Conservation (phyloP, 2,329 filamentous ascomycete species). For the Tolypocladium inflatum region DNA sequence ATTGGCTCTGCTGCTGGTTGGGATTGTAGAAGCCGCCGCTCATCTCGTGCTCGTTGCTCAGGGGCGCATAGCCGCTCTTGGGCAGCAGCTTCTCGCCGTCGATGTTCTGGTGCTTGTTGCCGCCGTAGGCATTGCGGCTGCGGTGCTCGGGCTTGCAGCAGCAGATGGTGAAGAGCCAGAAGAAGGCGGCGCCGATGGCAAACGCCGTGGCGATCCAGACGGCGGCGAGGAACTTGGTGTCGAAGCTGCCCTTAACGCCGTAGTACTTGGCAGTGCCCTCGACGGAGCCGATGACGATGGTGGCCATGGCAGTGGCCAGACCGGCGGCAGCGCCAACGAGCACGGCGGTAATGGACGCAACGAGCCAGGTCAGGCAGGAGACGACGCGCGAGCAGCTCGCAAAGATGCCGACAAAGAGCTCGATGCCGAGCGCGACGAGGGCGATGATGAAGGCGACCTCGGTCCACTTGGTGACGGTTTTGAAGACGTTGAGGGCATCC, state of each 20-base stretch:
- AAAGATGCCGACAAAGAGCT: slow-evolving; percentile 71
- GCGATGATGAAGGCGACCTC: slow-evolving; percentile 72
- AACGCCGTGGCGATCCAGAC: slow-evolving; percentile 78
- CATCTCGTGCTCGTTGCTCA: slow-evolving; percentile 25
- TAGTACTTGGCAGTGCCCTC: slow-evolving; percentile 55
- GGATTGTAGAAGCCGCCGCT: slow-evolving; percentile 28
- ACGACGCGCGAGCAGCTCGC: slow-evolving; percentile 76
- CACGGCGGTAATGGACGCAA: slow-evolving; percentile 52
- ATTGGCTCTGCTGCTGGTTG: slow-evolving; percentile 10
- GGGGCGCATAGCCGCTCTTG: slow-evolving; percentile 29
- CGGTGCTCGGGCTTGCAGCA: slow-evolving; percentile 59
- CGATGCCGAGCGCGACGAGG: slow-evolving; percentile 56
- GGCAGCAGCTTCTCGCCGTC: slow-evolving; percentile 44
- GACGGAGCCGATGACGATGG: slow-evolving; percentile 50
- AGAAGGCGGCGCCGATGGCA: slow-evolving; percentile 64
- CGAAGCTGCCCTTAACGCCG: slow-evolving; percentile 57
- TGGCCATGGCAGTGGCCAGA: slow-evolving; percentile 66
- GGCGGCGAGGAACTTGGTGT: slow-evolving; percentile 58
- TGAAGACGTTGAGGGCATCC: slow-evolving; percentile 62
- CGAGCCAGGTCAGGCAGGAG: slow-evolving; percentile 72
- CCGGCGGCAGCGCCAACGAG: slow-evolving; percentile 53
- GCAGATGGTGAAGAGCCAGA: slow-evolving; percentile 89
- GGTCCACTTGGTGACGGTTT: slow-evolving; percentile 69
- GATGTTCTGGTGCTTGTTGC: slow-evolving; percentile 19
- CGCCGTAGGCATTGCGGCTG: slow-evolving; percentile 17